Percentiles rank a stretch among this genome's conserved stretches.
phyloP scores from a whole-genome alignment of 2,329 filamentous ascomycete species.

The Fusarium sp. region DNA sequence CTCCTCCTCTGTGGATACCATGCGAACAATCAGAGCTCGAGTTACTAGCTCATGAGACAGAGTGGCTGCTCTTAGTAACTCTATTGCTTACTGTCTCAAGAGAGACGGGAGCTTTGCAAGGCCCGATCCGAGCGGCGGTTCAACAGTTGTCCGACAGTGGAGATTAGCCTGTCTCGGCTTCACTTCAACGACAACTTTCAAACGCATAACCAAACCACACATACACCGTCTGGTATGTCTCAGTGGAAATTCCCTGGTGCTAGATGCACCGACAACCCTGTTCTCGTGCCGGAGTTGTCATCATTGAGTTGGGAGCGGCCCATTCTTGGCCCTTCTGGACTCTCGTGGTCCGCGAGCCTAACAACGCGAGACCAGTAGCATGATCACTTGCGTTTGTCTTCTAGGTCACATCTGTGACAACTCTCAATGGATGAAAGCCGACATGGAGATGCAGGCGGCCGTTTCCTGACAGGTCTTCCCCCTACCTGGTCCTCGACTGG shows the following conservation, averaged over 20 bases:
- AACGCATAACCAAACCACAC: background rate
- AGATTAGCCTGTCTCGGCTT: background rate
- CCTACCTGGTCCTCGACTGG: constrained; percentile 12
- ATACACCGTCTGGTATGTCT: background rate
- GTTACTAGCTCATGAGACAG: constrained; percentile 26
- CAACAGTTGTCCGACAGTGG: background rate
- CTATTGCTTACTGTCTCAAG: constrained; percentile 2
- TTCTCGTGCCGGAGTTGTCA: background rate
- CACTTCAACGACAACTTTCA: background rate
- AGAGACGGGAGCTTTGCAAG: constrained; percentile 22
- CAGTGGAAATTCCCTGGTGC: background rate
- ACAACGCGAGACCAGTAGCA: background rate
- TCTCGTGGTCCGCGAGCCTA: constrained; percentile 3
- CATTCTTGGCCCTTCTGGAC: background rate
- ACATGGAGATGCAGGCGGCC: constrained; percentile 19
- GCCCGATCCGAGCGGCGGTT: constrained; percentile 29
- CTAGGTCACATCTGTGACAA: background rate
- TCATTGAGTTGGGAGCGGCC: background rate
- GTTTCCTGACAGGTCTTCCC: constrained; percentile 29
- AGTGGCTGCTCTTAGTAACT: constrained; percentile 19
- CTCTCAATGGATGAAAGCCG: background rate
- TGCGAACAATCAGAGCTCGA: constrained; percentile 23
- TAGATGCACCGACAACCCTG: background rate
- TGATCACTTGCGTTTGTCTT: background rate
- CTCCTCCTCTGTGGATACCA: constrained; percentile 22